A percentile compares a stretch with the other conserved stretches of the same genome.
Conservation (phyloP, 106 monocot species). For the Allium sativum region DNA sequence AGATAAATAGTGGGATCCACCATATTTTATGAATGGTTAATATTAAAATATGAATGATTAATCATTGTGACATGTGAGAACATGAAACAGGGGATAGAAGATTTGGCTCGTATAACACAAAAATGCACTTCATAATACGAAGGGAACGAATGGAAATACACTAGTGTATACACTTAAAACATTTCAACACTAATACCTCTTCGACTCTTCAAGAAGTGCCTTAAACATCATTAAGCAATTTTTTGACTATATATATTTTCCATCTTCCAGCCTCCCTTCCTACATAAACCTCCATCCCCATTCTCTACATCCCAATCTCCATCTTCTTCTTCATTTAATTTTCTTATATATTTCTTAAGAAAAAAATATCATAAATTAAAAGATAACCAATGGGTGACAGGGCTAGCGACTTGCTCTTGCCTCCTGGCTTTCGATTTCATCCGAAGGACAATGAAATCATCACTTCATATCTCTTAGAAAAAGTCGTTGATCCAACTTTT, state of each 20-base stretch:
- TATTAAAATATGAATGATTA: too few species aligned
- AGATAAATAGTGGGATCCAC: too few species aligned
- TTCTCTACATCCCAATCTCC: neutral
- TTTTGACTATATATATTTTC: neutral
- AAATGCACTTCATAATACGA: too few species aligned
- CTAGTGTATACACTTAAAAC: neutral
- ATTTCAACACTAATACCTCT: neutral
- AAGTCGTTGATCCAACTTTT: conserved; percentile 33
- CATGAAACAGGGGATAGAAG: too few species aligned
- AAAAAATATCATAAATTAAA: neutral
- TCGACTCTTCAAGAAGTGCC: conserved; percentile 4
- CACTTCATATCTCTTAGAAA: conserved; percentile 26
- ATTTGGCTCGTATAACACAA: too few species aligned
- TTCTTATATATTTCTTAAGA: neutral
- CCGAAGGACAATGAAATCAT: conserved; percentile 56
- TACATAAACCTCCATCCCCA: neutral
- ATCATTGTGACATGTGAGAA: too few species aligned
- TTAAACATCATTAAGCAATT: neutral
- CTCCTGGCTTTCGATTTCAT: conserved; percentile 56
- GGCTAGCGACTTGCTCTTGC: conserved; percentile 10
- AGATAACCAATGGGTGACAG: conserved; percentile 1
- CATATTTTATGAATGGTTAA: too few species aligned
- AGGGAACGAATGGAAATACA: too few species aligned
- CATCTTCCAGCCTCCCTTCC: neutral
- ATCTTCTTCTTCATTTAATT: neutral